These are phyloP conservation scores for Tagetes erecta DNA, from an alignment of 129 eudicot genomes.

Conservation along the genomic window DNA sequence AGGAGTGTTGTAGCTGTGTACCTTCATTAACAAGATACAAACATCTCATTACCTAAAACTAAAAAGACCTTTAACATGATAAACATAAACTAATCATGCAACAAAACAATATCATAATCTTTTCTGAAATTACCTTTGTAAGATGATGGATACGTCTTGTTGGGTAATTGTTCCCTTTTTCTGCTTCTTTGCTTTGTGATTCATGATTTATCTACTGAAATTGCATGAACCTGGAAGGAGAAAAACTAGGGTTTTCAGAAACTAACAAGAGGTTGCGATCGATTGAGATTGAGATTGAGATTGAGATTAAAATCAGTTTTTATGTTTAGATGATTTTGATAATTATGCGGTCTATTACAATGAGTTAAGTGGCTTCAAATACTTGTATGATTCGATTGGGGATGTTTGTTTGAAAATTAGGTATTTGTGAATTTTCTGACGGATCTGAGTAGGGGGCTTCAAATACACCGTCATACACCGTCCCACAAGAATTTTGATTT, in stretches of 20 bases:
- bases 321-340: no score
- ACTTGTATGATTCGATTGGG: no score
- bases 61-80: neutral
- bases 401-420: no score
- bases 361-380: no score
- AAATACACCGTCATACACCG: no score
- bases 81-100: neutral
- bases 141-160: constrained; percentile 57
- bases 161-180: constrained; percentile 55
- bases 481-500: no score
- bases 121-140: constrained; percentile 47
- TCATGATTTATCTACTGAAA: constrained; percentile 10
- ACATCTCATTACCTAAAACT: neutral
- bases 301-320: neutral
- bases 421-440: no score
- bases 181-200: constrained; percentile 38
- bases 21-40: constrained; percentile 41
- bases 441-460: no score
- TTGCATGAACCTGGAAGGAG: constrained; percentile 5
- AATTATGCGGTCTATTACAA: no score
- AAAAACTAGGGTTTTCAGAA: constrained; percentile 5
- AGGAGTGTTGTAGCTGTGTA: constrained; percentile 65
- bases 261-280: neutral
- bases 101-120: neutral
- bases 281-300: constrained; percentile 13